Base-by-base conservation (phyloP, 2,329 filamentous ascomycete species). In the Cordyceps cicadae region DNA sequence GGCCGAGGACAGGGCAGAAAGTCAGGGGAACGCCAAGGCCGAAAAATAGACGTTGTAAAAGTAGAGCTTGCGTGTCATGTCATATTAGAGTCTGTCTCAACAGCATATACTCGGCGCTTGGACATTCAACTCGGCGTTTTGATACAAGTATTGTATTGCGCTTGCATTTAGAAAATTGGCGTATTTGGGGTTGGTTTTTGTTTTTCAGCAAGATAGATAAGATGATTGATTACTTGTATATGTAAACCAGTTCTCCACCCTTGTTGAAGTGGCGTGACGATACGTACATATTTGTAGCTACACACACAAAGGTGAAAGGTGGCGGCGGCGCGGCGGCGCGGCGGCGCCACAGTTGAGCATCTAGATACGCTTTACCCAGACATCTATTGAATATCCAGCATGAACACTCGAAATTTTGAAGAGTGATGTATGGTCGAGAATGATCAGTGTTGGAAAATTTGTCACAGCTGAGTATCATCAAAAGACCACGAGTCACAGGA, bases 1-100 rank as follows among this genome's bases (percentile, higher is more conserved):
- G 67, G 65, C 66, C 8, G 54, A 66, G 61, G 57, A 56, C 34
- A 32, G 49, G 21, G 50, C n/a, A 11, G 54, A 61, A 48, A 59
- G 62, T 14, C 46, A 49, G 3, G 46, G 15, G 59, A 61, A 61
- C 17, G 11, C 29, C 1, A 34, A 37, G 9, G 12, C 17, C 7
- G 12, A 11, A 32, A 26, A 9, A 8, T 17, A 56, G n/a, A 32
- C 19, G 1, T 32, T 39, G 29, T 48, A 54, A 32, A 60, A 60
- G 50, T 54, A 54, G 39, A 48, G 26, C n/a, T 54, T 39, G 43
- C 29, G 39, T 57, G 8, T 46, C 21, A 49, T 48, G 17, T 19
- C n/a, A 34, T 11, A 17, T 43, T 9, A 8, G 48, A 43, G 15
- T 52, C 19, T 51, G 46, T 52, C 19, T 51, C 34, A 45, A 58